Conservation (phyloP, 1,139 yeast species). For the Sugiyamaella castrensis region DNA sequence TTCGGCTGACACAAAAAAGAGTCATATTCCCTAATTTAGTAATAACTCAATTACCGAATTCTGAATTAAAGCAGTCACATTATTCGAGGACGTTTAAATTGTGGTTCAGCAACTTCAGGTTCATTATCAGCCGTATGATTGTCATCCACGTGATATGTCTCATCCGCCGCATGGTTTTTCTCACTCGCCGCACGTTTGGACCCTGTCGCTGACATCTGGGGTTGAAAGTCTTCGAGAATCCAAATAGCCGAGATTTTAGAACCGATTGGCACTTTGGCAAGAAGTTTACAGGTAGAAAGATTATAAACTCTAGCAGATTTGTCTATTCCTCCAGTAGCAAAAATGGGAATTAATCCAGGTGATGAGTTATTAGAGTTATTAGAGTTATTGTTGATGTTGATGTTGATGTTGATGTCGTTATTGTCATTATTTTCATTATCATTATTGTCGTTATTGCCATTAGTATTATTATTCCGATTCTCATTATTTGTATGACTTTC, state of each 20-base stretch:
- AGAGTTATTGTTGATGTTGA: background rate
- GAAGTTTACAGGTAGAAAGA: background rate
- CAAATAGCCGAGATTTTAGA: slow-evolving; percentile 2
- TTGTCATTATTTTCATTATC: slow-evolving; percentile 5
- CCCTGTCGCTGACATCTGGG: background rate
- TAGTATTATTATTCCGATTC: background rate
- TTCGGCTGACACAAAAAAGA: no score
- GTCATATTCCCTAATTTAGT: no score
- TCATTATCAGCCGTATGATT: no score
- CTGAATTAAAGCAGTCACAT: no score
- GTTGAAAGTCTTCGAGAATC: slow-evolving; percentile 7
- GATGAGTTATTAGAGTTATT: slow-evolving; percentile 2
- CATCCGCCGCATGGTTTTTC: no score
- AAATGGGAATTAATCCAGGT: slow-evolving; percentile 1
- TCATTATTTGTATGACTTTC: background rate
- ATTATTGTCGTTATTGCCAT: slow-evolving; percentile 2
- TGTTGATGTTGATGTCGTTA: slow-evolving; percentile 2
- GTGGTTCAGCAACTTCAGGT: background rate
- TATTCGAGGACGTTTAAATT: slow-evolving; percentile 1
- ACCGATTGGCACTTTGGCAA: slow-evolving; percentile 1
- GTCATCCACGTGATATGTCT: no score
- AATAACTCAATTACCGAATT: no score
- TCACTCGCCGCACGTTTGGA: no score
- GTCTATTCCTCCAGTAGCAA: slow-evolving; percentile 6
- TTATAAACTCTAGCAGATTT: slow-evolving; percentile 4